Evolutionary conservation across 2,329 filamentous ascomycete genomes (phyloP).

Genomic region (Cordyceps cateniannulata): DNA sequence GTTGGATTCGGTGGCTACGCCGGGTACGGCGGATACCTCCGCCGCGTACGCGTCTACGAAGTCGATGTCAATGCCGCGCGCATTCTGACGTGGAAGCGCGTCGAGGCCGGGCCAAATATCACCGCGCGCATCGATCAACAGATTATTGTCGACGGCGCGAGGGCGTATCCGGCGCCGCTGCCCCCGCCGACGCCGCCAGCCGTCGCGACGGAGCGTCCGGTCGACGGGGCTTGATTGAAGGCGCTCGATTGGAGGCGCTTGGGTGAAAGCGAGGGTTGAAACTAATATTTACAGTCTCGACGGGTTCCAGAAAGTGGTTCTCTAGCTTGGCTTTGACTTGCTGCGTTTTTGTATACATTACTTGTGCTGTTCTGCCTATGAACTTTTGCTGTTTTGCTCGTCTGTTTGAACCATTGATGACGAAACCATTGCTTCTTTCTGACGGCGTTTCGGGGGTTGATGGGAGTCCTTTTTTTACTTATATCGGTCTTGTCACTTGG

Average conservation of each 20-base stretch:
- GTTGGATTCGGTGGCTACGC: conserved; percentile 92
- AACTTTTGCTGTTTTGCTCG: background rate
- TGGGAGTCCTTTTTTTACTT: background rate
- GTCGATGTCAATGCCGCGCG: conserved; percentile 86
- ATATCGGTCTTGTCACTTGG: background rate
- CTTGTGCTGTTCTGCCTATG: background rate
- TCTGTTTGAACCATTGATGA: background rate
- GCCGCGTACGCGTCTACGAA: conserved; percentile 82
- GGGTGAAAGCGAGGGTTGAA: too few relatives aligned
- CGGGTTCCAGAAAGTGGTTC: too few relatives aligned
- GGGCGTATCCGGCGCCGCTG: conserved; percentile 28
- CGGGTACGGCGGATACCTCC: conserved; percentile 78
- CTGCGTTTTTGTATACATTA: background rate
- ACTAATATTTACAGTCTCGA: too few relatives aligned
- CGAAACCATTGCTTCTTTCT: background rate
- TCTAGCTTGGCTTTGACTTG: too few relatives aligned
- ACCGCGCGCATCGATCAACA: conserved; percentile 53
- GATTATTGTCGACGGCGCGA: conserved; percentile 59
- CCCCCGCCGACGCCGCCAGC: conserved; percentile 15
- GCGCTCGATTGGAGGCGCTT: too few relatives aligned
- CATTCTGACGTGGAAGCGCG: conserved; percentile 86
- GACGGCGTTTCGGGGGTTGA: background rate
- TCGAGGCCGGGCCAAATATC: conserved; percentile 58
- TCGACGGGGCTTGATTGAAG: background rate
- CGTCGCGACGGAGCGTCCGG: conserved; percentile 8